Conservation (phyloP, 257 asterid genomes). For the Oldenlandia corymbosa region DNA sequence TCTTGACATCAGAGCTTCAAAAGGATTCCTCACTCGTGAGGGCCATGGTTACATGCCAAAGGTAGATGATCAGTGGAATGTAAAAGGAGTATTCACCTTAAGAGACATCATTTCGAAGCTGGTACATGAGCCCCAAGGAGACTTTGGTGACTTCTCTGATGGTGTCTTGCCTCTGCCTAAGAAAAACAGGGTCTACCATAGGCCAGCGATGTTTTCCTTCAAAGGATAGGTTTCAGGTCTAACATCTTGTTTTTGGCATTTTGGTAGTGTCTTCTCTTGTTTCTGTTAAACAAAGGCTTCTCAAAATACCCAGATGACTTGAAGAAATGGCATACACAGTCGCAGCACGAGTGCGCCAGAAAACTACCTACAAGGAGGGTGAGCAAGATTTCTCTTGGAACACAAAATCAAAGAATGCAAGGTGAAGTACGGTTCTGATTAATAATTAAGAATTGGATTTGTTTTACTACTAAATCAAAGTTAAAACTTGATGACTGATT, state of each 20-base stretch:
- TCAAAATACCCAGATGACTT: too few relatives aligned
- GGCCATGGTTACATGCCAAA: constrained; percentile 74
- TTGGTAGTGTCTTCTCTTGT: too few relatives aligned
- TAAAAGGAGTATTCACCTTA: constrained; percentile 80
- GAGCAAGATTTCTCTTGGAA: too few relatives aligned
- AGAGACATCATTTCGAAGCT: constrained; percentile 93
- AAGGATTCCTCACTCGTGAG: constrained; percentile 39
- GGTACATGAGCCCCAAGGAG: constrained; percentile 96
- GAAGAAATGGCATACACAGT: too few relatives aligned
- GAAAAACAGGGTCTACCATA: constrained; percentile 70
- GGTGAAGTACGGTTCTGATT: too few relatives aligned
- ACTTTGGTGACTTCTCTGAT: constrained; percentile 96
- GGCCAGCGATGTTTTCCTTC: not conserved
- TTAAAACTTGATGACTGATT: too few relatives aligned
- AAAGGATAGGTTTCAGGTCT: not conserved
- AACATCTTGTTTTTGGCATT: not conserved
- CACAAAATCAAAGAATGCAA: too few relatives aligned
- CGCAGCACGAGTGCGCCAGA: too few relatives aligned
- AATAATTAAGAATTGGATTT: too few relatives aligned
- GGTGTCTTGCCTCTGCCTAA: constrained; percentile 94
- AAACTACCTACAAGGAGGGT: too few relatives aligned
- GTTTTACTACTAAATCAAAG: too few relatives aligned
- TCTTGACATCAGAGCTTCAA: constrained; percentile 51
- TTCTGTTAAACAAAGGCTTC: not conserved
- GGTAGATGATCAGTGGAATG: constrained; percentile 57